Evolutionary conservation across 192 early-diverging fungal genomes (phyloP).

Genomic region (Backusella tarrabulga): DNA sequence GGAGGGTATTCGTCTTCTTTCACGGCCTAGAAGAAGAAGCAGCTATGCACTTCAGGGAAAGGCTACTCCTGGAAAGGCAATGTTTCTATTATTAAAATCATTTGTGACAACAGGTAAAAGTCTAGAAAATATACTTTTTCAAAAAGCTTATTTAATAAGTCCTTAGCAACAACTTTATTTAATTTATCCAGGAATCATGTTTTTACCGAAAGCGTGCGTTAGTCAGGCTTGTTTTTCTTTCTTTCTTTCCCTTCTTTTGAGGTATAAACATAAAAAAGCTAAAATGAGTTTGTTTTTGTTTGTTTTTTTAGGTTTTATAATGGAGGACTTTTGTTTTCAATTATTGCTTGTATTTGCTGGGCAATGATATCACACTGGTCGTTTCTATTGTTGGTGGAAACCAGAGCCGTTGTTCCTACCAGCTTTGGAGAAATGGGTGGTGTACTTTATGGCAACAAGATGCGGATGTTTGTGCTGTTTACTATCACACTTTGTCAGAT

Average conservation of each 20-base stretch:
- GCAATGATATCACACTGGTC: conserved; percentile 62
- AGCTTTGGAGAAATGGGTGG: conserved; percentile 71
- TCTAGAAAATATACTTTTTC: no score
- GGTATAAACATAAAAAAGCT: no score
- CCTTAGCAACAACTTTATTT: not conserved
- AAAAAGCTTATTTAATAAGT: not conserved
- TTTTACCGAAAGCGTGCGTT: conserved; percentile 29
- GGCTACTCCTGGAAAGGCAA: conserved; percentile 67
- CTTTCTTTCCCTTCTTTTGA: no score
- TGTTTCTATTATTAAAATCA: conserved; percentile 76
- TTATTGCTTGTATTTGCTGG: conserved; percentile 51
- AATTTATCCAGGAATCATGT: conserved; percentile 22
- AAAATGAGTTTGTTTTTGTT: not conserved
- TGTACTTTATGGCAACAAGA: conserved; percentile 60
- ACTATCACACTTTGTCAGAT: conserved; percentile 56
- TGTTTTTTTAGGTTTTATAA: conserved; percentile 46
- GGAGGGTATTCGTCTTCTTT: conserved; percentile 26
- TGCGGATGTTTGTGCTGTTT: conserved; percentile 58
- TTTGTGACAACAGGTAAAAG: conserved; percentile 52
- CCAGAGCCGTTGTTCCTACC: conserved; percentile 57
- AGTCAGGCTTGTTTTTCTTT: not conserved
- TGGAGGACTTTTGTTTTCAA: conserved; percentile 66
- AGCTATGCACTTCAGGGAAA: conserved; percentile 42
- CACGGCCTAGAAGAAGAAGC: not conserved
- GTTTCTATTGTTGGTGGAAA: conserved; percentile 67